These are phyloP conservation scores for Acacia crassicarpa DNA, from an alignment of 306 rosid species.

Conservation along the genomic window DNA sequence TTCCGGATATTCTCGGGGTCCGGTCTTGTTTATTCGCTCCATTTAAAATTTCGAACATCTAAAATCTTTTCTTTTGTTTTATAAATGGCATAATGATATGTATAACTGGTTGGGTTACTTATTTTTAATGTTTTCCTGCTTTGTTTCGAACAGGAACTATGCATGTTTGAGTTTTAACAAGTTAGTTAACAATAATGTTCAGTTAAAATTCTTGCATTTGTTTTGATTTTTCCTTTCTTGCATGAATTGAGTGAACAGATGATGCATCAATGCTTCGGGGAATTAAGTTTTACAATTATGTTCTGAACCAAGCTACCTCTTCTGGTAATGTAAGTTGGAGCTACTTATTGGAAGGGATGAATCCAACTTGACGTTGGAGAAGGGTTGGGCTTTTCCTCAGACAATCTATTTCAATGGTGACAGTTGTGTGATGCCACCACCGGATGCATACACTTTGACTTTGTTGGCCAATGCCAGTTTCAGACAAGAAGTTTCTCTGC, in stretches of 20 bases:
- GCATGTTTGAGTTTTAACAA: background rate
- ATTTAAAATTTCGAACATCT: background rate
- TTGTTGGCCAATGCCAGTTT: conserved; percentile 63
- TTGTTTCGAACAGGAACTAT: background rate
- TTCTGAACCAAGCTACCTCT: conserved; percentile 72
- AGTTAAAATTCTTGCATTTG: background rate
- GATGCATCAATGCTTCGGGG: conserved; percentile 96
- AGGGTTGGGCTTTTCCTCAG: conserved; percentile 40
- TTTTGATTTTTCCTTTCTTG: conserved; percentile 1
- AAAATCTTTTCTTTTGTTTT: background rate
- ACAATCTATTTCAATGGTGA: conserved; percentile 43
- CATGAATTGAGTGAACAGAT: conserved; percentile 47
- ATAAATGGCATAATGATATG: background rate
- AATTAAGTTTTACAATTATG: conserved; percentile 77
- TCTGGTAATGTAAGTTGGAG: conserved; percentile 81
- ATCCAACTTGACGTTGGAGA: conserved; percentile 70
- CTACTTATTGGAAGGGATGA: conserved; percentile 66
- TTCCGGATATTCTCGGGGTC: background rate
- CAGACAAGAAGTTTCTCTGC: conserved; percentile 37
- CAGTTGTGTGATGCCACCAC: conserved; percentile 89
- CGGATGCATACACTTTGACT: conserved; percentile 74
- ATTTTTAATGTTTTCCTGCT: background rate
- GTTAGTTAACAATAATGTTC: background rate
- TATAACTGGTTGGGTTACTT: background rate
- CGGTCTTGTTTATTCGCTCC: background rate